Base-by-base conservation (phyloP, 2,329 filamentous ascomycete genomes). In the Colletotrichum liaoningense region DNA sequence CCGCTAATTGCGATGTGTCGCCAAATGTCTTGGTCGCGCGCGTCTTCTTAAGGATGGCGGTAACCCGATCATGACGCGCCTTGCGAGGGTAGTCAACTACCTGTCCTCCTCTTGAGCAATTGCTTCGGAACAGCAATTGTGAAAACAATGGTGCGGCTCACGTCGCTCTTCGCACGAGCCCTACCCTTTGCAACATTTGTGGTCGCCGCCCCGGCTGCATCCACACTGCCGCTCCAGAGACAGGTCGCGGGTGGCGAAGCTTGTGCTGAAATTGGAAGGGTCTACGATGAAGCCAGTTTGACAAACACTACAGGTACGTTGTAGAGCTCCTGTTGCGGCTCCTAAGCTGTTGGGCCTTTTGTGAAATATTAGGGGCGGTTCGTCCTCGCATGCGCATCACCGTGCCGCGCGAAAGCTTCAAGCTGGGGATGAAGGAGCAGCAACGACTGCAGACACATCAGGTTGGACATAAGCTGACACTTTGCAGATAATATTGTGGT, bases 251-350 rank as follows among this genome's bases (percentile, higher is more conserved):
- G 54, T 16, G 16, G 9, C 52, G 30, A 59, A 5, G 69, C 69
- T 11, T 72, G 69, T 28, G 69, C 65, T 4, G 65, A 72, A 24
- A 54, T 72, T 26, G 58, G 35, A 5, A 56, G 28, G 7, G 58
- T 42, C 7, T 72, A 63, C 58, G 65, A 69, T 5, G 28, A 63
- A 24, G 65, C 69, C 1, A 22, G 8, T 11, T 22, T 16, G 2
- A 22, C 66, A 9, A 30, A 63, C 19, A n/a, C 58, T 4, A 49
- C 35, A 2, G 14, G 65, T 68, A 14, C 6, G 69, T 55, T 8
- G 2, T 1, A 2, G 6, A 11, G 19, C 1, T 28, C 14, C 9
- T n/a, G 14, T 3, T 16, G 3, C 12, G 5, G 12, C 1, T 38
- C 12, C 12, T 4, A 38, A 14, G 35, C 12, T 38, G 12, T 38